Evolutionary conservation across 1,139 yeast species (phyloP), one percentile per base, ranked within the genome.

Genomic region (Sugiyamaella grinbergsii): DNA sequence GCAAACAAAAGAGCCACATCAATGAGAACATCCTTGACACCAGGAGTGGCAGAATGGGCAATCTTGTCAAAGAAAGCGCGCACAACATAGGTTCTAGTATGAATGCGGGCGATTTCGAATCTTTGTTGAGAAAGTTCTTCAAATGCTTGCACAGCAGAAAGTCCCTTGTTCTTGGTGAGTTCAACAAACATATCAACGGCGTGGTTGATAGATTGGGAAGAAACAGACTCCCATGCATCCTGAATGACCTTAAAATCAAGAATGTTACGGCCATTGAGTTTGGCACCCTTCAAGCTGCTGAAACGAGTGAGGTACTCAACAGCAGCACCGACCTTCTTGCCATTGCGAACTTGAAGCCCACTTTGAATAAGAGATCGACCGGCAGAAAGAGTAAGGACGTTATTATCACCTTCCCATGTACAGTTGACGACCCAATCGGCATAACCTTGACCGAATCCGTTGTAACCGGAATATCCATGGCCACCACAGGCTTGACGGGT

Each of bases 381-480:
- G 56, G 90, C 82, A 55, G 90, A 83, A 69, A 88, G 80, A 8
- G 90, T 88, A 61, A 90, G 76, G 47, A 90, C 84, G 64, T 84
- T 89, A 74, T 90, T 90, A 70, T 90, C 97, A 71, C 97, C 97
- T 74, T 90, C 97, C 97, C 97, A 90, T 22, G 96, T 90, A 71
- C 95, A 88, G 73, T 90, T 96, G 45, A 90, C 97, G 29, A 87
- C 95, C 90, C 96, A 91, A 69, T 90, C 97, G 56, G 81, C 79
- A 70, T 81, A 87, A 28, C 91, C 93, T 66, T 85, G 88, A 50
- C 95, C 96, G 65, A 90, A 87, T 2, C 93, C 96, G 59, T 87
- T 81, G 73, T 90, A 90, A 16, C 91, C 81, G 22, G 95, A 87
- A 71, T 90, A 90, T 41, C 97, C 97, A 66, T 89, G 96, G 47